Evolutionary conservation across 495 filamentous ascomycete species (phyloP).

Genomic region (Cenococcum geophilum): DNA sequence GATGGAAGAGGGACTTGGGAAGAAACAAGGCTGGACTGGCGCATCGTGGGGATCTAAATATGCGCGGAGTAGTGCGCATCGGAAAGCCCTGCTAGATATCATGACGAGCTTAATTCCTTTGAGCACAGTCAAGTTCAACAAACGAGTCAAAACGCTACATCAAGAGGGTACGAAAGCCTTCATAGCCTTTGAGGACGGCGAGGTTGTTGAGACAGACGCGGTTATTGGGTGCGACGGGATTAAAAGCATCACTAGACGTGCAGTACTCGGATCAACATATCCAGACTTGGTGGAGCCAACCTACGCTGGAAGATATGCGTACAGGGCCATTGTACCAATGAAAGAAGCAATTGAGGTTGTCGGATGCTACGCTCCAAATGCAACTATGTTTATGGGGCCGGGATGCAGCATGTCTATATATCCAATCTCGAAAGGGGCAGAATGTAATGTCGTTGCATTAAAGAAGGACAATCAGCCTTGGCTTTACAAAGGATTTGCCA

Average conservation of each 20-base stretch:
- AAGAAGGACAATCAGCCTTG: conserved; percentile 11
- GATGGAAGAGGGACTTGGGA: conserved; percentile 19
- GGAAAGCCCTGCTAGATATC: conserved; percentile 23
- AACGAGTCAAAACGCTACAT: conserved; percentile 12
- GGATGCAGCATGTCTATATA: conserved; percentile 16
- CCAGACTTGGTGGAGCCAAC: conserved; percentile 13
- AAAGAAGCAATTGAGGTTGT: conserved; percentile 17
- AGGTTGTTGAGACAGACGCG: conserved; percentile 9
- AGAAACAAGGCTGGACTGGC: conserved; percentile 15
- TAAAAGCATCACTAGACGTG: conserved; percentile 16
- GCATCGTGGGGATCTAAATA: conserved; percentile 12
- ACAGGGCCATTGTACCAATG: conserved; percentile 23
- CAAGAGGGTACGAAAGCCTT: conserved; percentile 8
- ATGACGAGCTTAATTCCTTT: conserved; percentile 17
- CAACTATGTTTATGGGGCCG: conserved; percentile 19
- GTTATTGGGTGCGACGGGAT: conserved; percentile 23
- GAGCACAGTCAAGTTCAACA: conserved; percentile 15
- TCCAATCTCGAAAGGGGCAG: conserved; percentile 16
- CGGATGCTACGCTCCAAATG: conserved; percentile 17
- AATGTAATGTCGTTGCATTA: conserved; percentile 23
- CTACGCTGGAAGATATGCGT: conserved; percentile 23
- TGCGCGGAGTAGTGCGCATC: conserved; percentile 17
- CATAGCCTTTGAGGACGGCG: conserved; percentile 20
- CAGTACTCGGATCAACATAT: conserved; percentile 14
- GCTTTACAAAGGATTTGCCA: conserved; percentile 8